phyloP scores from a whole-genome alignment of 371 early-diverging fungal species.

The Mortierella sp. region DNA sequence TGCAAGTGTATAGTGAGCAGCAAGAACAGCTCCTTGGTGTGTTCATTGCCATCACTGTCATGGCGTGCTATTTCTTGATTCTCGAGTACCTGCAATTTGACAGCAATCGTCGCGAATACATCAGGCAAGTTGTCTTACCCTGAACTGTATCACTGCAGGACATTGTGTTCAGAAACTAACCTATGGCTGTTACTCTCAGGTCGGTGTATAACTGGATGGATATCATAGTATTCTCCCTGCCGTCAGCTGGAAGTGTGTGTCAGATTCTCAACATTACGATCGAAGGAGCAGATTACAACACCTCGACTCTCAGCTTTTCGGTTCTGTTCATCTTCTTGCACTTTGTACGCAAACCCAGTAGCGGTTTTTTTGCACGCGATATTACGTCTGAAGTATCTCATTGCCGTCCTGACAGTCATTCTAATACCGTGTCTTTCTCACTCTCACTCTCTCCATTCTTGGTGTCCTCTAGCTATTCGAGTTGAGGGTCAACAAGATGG shows the following conservation, averaged over 20 bases:
- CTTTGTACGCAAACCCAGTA: too few relatives aligned
- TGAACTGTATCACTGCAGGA: too few relatives aligned
- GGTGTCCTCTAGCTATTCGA: constrained; percentile 25
- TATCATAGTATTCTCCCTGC: constrained; percentile 8
- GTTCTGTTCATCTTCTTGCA: constrained; percentile 22
- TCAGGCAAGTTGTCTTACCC: constrained; percentile 11
- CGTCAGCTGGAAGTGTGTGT: constrained; percentile 12
- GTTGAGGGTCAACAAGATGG: constrained; percentile 11
- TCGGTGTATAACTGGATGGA: constrained; percentile 22
- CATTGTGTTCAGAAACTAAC: too few relatives aligned
- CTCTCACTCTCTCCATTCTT: too few relatives aligned
- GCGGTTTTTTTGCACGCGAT: too few relatives aligned
- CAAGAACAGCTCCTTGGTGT: background rate
- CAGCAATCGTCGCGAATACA: background rate
- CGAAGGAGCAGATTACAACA: background rate
- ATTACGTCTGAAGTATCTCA: too few relatives aligned
- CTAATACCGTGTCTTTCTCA: too few relatives aligned
- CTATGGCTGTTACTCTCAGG: too few relatives aligned
- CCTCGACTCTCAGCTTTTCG: constrained; percentile 14
- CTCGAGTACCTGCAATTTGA: constrained; percentile 13
- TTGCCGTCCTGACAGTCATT: too few relatives aligned
- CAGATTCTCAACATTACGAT: background rate
- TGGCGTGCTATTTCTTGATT: constrained; percentile 15
- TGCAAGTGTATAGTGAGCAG: constrained; percentile 14
- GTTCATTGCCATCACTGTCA: constrained; percentile 11